These are phyloP conservation scores for Kwoniella bestiolae DNA, from an alignment of 768 basidiomycete species.

Conservation along the genomic window DNA sequence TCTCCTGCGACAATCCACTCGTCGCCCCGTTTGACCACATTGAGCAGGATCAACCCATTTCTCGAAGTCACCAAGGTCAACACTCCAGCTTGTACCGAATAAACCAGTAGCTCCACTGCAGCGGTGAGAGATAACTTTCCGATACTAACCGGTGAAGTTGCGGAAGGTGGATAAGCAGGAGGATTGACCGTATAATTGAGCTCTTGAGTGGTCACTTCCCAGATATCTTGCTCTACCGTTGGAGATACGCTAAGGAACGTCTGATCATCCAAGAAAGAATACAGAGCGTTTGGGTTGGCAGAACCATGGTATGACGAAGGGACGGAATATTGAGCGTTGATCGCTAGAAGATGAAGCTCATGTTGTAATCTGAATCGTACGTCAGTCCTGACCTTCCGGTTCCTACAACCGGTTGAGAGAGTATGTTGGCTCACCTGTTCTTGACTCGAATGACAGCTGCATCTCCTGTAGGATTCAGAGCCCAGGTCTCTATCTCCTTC, in stretches of 20 bases:
- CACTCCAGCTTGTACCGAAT: constrained; percentile 1
- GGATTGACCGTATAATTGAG: constrained; percentile 24
- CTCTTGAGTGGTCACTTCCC: background rate
- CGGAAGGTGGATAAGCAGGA: constrained; percentile 18
- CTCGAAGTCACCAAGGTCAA: background rate
- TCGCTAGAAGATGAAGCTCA: constrained; percentile 28
- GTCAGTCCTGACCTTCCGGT: background rate
- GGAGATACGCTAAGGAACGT: constrained; percentile 17
- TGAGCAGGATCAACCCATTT: background rate
- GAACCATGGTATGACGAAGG: constrained; percentile 14
- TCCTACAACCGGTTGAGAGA: background rate
- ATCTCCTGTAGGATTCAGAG: constrained; percentile 31
- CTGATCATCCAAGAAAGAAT: constrained; percentile 22
- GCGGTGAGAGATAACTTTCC: background rate
- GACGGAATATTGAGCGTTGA: constrained; percentile 30
- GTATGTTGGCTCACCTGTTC: background rate
- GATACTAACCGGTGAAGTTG: background rate
- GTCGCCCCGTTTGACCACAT: background rate
- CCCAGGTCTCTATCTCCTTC: constrained; percentile 26
- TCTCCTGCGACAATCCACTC: background rate
- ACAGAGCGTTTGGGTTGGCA: constrained; percentile 10
- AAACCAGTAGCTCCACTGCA: background rate
- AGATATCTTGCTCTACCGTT: background rate
- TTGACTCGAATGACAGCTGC: constrained; percentile 24
- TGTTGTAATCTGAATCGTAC: constrained; percentile 7